Percentiles rank a stretch among this genome's conserved stretches.
Evolutionary conservation across 202 grass and related monocot species (phyloP).

Genomic region (Cymbopogon flexuosus): DNA sequence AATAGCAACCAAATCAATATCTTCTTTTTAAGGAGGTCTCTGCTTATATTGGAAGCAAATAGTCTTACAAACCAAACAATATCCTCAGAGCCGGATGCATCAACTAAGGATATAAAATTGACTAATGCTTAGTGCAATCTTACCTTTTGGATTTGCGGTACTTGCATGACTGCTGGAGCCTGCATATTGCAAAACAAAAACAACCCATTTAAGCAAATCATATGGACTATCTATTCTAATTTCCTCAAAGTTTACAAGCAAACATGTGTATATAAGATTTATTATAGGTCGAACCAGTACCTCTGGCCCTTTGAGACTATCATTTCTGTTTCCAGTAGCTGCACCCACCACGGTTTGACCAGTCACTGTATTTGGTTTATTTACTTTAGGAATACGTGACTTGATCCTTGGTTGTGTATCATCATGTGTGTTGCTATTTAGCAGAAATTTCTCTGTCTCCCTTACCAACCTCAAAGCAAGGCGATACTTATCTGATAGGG

Average conservation of each 20-base stretch:
- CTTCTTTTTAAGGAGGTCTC: background rate
- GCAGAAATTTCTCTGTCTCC: slow-evolving; percentile 82
- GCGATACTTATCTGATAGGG: slow-evolving; percentile 89
- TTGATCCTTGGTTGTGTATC: slow-evolving; percentile 96
- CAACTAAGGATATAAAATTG: slow-evolving; percentile 28
- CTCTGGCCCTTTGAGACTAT: slow-evolving; percentile 39
- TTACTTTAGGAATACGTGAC: slow-evolving; percentile 63
- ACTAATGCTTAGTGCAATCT: slow-evolving; percentile 24
- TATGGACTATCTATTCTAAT: background rate
- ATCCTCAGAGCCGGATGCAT: slow-evolving; percentile 9
- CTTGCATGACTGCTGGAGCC: slow-evolving; percentile 42
- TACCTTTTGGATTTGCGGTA: slow-evolving; percentile 51
- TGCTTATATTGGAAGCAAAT: background rate
- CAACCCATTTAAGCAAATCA: slow-evolving; percentile 28
- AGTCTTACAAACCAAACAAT: background rate
- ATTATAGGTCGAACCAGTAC: slow-evolving; percentile 32
- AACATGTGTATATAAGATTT: slow-evolving; percentile 9
- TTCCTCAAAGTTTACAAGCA: slow-evolving; percentile 3
- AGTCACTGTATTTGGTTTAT: slow-evolving; percentile 44
- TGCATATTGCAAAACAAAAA: slow-evolving; percentile 35
- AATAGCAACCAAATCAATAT: slow-evolving; percentile 25
- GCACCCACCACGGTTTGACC: slow-evolving; percentile 50
- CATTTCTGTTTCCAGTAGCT: slow-evolving; percentile 48
- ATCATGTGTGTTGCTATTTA: slow-evolving; percentile 86
- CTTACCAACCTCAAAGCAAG: slow-evolving; percentile 83